These are phyloP conservation scores for Venturia asperata DNA, from an alignment of 2,329 filamentous ascomycete species.

Conservation along the genomic window DNA sequence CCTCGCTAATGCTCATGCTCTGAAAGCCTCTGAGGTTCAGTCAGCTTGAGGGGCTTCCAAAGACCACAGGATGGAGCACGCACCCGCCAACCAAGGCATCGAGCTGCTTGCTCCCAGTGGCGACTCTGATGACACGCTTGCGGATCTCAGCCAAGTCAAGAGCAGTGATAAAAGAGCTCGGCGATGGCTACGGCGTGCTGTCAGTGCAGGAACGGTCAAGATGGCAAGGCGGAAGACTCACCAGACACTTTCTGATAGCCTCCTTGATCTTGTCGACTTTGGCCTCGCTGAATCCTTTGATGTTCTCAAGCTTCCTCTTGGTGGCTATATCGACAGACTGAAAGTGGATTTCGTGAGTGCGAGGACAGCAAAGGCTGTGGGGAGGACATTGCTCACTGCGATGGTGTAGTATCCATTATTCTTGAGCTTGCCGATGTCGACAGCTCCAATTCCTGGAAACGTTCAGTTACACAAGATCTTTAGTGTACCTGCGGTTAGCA, in stretches of 20 bases:
- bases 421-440: conserved; percentile 61
- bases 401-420: conserved; percentile 56
- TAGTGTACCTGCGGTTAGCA: background rate
- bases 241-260: conserved; percentile 54
- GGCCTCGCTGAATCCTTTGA: conserved; percentile 63
- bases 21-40: conserved; percentile 52
- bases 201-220: background rate
- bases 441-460: conserved; percentile 51
- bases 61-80: conserved; percentile 19
- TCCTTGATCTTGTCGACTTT: conserved; percentile 68
- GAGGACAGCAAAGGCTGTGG: background rate
- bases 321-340: conserved; percentile 56
- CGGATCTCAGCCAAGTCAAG: conserved; percentile 57
- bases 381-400: conserved; percentile 40
- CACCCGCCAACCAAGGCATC: conserved; percentile 58
- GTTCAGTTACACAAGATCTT: background rate
- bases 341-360: conserved; percentile 3
- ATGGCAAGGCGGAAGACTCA: conserved; percentile 27
- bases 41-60: background rate
- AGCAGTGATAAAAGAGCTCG: conserved; percentile 57
- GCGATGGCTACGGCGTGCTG: conserved; percentile 42
- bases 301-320: conserved; percentile 54
- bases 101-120: conserved; percentile 63
- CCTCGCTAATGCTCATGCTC: conserved; percentile 61
- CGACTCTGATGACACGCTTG: conserved; percentile 57